Evolutionary conservation across 352 stramenopile genomes (phyloP), one percentile per base, ranked within the genome.

Genomic region (Globisporangium spinosum): DNA sequence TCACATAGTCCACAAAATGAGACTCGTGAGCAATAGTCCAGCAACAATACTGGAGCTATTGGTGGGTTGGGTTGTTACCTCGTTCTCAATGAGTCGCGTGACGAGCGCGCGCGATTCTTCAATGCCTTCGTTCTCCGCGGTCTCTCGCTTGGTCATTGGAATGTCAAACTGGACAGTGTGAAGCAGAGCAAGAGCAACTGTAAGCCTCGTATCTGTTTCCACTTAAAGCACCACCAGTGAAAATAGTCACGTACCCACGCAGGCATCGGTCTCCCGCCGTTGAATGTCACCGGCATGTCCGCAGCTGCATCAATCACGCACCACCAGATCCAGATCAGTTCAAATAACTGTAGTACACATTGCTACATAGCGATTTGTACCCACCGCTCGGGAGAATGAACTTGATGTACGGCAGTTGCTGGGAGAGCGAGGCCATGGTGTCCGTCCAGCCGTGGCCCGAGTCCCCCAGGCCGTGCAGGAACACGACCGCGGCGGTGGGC

Each of bases 401-500:
- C 38, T 45, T 45, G 38, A 45, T 20, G 4, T 45, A 45, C 38
- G 38, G 12, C 38, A 45, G 38, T 6, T 45, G 38, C 12, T 45
- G 38, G 38, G 38, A 45, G 38, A 45, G 38, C 4, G 38, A 45
- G 13, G 12, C 12, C 13, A 45, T 45, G 38, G 38, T 45, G 38
- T 45, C 38, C 38, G 38, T 45, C 38, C 38, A 45, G 13, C 38
- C 38, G 38, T 45, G 38, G 38, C 10, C 38, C 3, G 38, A 45
- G 38, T 45, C 38, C 3, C 38, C 12, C 38, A 45, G 38, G 12
- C 38, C 38, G 38, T 45, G 38, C 38, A 45, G 38, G 38, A 45
- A 45, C 38, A 45, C 38, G 38, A 45, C 12, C 25, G 78, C 74
- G 25, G 72, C 97, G 15, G 72, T 72, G 23, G 69, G 72, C 32